phyloP scores from a whole-genome alignment of 331 rosid species.

The Quercus lobata region DNA sequence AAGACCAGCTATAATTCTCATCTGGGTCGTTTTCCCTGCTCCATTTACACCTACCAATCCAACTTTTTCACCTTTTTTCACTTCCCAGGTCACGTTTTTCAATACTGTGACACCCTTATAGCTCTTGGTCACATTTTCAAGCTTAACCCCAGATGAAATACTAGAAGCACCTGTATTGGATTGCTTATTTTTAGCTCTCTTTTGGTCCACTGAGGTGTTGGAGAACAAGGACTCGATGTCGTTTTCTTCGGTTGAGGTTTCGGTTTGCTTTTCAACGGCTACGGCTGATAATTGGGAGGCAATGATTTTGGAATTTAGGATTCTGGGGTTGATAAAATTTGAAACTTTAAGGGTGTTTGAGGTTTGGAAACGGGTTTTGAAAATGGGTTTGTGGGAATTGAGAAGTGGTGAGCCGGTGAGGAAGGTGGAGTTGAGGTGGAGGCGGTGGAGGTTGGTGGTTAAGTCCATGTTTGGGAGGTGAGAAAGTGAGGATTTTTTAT shows the following conservation, averaged over 20 bases:
- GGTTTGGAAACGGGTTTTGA: constrained; percentile 19
- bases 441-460: constrained; percentile 53
- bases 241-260: constrained; percentile 31
- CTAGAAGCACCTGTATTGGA: constrained; percentile 62
- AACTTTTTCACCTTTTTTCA: constrained; percentile 85
- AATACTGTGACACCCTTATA: constrained; percentile 79
- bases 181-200: constrained; percentile 38
- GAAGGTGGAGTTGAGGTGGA: constrained; percentile 56
- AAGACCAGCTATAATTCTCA: constrained; percentile 81
- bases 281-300: constrained; percentile 39
- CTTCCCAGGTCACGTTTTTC: constrained; percentile 86
- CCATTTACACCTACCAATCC: constrained; percentile 96
- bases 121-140: constrained; percentile 65
- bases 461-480: constrained; percentile 47
- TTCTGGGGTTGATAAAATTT: constrained; percentile 18
- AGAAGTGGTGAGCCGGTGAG: constrained; percentile 50
- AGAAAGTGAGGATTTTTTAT: neutral
- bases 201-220: constrained; percentile 25
- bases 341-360: constrained; percentile 23
- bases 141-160: constrained; percentile 75
- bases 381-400: constrained; percentile 38
- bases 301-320: constrained; percentile 14
- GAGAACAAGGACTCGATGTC: constrained; percentile 83
- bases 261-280: constrained; percentile 37
- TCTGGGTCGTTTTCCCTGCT: constrained; percentile 93